phyloP scores from a whole-genome alignment of 768 basidiomycete genomes.

The Lactarius evosmus region DNA sequence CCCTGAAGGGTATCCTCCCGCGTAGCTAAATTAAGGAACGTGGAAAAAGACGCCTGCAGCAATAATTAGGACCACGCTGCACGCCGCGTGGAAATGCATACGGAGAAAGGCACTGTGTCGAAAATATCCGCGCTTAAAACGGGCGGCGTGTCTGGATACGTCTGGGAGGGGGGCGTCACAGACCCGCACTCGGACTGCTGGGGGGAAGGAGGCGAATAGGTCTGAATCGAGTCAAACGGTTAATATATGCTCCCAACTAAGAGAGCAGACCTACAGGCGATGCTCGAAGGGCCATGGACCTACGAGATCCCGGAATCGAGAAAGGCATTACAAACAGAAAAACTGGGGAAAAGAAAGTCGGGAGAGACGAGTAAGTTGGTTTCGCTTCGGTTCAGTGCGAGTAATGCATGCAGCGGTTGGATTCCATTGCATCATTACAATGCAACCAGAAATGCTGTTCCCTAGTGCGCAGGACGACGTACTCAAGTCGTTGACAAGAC shows the following conservation, averaged over 20 bases:
- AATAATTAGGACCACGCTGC: not conserved
- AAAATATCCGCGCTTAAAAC: constrained; percentile 25
- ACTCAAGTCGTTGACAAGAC: not conserved
- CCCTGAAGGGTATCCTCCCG: constrained; percentile 7
- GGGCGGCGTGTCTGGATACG: constrained; percentile 26
- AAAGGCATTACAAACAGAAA: constrained; percentile 17
- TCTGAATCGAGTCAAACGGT: not conserved
- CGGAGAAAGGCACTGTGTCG: constrained; percentile 29
- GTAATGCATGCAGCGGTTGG: not conserved
- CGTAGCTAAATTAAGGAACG: constrained; percentile 10
- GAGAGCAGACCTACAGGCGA: constrained; percentile 12
- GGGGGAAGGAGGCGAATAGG: constrained; percentile 18
- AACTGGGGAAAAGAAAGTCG: not conserved
- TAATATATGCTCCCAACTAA: not conserved
- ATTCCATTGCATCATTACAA: constrained; percentile 6
- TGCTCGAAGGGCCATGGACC: constrained; percentile 9
- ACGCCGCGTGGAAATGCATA: constrained; percentile 3
- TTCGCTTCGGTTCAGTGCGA: constrained; percentile 1
- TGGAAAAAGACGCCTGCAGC: constrained; percentile 26
- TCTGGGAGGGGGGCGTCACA: constrained; percentile 12
- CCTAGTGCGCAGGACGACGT: not conserved
- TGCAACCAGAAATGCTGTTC: not conserved
- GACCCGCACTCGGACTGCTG: constrained; percentile 17
- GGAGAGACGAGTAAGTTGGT: not conserved
- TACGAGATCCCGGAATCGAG: constrained; percentile 18